Evolutionary conservation across 2,329 filamentous ascomycete genomes (phyloP).

Genomic region (Mycosphaerella sp.): DNA sequence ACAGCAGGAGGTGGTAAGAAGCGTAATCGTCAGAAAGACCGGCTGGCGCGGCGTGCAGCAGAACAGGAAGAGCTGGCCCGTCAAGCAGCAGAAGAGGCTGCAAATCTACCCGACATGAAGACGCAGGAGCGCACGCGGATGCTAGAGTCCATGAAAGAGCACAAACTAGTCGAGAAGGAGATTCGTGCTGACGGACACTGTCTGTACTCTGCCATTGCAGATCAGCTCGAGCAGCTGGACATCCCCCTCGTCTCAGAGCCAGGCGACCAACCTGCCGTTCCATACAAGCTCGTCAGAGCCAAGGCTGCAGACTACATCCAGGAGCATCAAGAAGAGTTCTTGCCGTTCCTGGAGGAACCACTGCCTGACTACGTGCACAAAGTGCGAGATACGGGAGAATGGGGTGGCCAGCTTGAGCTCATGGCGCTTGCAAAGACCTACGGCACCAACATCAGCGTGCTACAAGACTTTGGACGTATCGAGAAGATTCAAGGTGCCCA

Average conservation of each 20-base stretch:
- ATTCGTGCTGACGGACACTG: constrained; percentile 92
- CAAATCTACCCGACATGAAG: constrained; percentile 65
- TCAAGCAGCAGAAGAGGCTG: constrained; percentile 69
- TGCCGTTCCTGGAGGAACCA: constrained; percentile 77
- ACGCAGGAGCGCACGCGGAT: constrained; percentile 65
- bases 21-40: constrained; percentile 84
- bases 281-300: constrained; percentile 62
- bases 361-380: constrained; percentile 65
- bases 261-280: constrained; percentile 17
- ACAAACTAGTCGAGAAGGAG: constrained; percentile 65
- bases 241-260: constrained; percentile 38
- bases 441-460: constrained; percentile 70
- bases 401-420: constrained; percentile 91
- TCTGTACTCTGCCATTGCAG: constrained; percentile 83
- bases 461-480: constrained; percentile 73
- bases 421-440: constrained; percentile 77
- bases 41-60: constrained; percentile 80
- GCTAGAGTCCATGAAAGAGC: constrained; percentile 56
- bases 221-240: constrained; percentile 57
- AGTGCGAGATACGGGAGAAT: constrained; percentile 83
- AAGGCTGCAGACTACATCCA: constrained; percentile 73
- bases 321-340: constrained; percentile 70
- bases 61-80: constrained; percentile 66
- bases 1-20: constrained; percentile 51
- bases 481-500: constrained; percentile 59